These are phyloP conservation scores for Fusarium sp. DNA, from an alignment of 2,329 filamentous ascomycete species.

Conservation along the genomic window DNA sequence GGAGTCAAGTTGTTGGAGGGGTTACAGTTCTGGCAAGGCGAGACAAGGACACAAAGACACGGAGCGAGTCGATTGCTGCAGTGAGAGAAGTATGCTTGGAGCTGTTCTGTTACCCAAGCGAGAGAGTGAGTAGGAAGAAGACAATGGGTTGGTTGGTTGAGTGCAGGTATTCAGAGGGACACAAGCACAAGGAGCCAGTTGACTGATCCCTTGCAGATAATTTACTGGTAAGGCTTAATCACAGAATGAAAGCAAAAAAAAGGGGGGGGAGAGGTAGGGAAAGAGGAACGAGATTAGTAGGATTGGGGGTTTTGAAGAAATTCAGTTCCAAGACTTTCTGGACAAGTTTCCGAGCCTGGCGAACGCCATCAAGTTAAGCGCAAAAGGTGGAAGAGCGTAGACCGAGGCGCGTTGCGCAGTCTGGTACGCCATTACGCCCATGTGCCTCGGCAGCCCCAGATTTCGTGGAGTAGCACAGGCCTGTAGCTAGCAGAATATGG, in stretches of 20 bases:
- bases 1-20: constrained; percentile 3
- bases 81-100: constrained; percentile 12
- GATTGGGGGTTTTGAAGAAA: constrained; percentile 35
- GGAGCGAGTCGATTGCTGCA: constrained; percentile 1
- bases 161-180: constrained; percentile 19
- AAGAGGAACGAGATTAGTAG: constrained; percentile 10
- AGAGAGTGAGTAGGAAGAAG: neutral
- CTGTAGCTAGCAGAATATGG: constrained; percentile 16
- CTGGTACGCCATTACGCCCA: constrained; percentile 14
- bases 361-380: constrained; percentile 22
- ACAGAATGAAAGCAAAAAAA: constrained; percentile 2
- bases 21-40: constrained; percentile 16
- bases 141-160: constrained; percentile 1
- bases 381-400: constrained; percentile 2
- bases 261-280: neutral
- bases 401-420: constrained; percentile 37
- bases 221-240: neutral
- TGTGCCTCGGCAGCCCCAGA: constrained; percentile 44
- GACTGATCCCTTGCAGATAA: constrained; percentile 1
- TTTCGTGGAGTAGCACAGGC: constrained; percentile 31
- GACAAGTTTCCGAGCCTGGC: constrained; percentile 2
- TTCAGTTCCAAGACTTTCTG: neutral
- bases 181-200: constrained; percentile 7
- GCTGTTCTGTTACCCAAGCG: constrained; percentile 4
- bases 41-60: constrained; percentile 13